Evolutionary conservation across 2,329 filamentous ascomycete genomes (phyloP).

Genomic region (Colletotrichum higginsianum): DNA sequence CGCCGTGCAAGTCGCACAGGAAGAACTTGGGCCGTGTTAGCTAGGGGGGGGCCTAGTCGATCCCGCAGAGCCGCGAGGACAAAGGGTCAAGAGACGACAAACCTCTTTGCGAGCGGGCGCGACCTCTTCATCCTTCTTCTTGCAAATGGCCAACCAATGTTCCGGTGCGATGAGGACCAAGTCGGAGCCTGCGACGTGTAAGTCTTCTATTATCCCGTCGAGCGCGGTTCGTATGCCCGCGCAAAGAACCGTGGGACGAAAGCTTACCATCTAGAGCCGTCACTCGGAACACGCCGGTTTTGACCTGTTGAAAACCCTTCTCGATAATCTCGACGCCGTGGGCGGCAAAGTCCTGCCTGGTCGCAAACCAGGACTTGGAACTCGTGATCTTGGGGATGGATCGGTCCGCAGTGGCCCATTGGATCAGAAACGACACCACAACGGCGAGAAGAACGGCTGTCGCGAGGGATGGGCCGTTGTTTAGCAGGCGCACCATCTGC

Average conservation of each 20-base stretch:
- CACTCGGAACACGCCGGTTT: constrained; percentile 32
- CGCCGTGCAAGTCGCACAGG: constrained; percentile 30
- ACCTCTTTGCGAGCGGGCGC: constrained; percentile 33
- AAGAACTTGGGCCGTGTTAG: constrained; percentile 30
- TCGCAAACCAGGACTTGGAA: constrained; percentile 33
- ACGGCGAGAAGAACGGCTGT: not conserved
- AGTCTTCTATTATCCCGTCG: not conserved
- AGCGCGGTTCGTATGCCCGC: not conserved
- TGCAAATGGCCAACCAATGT: constrained; percentile 32
- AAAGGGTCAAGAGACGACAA: not conserved
- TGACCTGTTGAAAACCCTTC: constrained; percentile 24
- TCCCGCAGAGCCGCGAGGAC: not conserved
- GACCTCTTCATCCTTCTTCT: constrained; percentile 38
- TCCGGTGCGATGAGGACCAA: constrained; percentile 29
- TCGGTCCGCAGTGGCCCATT: not conserved
- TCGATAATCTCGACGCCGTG: constrained; percentile 39
- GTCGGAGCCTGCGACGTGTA: constrained; percentile 22
- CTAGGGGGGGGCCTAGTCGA: no score
- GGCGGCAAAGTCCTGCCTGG: constrained; percentile 25
- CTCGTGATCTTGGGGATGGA: constrained; percentile 29
- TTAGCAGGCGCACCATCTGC: not conserved
- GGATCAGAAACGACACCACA: not conserved
- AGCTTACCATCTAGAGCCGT: constrained; percentile 30
- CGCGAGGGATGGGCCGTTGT: not conserved
- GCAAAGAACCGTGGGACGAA: no score